Evolutionary conservation across 768 basidiomycete genomes (phyloP).

Genomic region (Termitomyces sp.): DNA sequence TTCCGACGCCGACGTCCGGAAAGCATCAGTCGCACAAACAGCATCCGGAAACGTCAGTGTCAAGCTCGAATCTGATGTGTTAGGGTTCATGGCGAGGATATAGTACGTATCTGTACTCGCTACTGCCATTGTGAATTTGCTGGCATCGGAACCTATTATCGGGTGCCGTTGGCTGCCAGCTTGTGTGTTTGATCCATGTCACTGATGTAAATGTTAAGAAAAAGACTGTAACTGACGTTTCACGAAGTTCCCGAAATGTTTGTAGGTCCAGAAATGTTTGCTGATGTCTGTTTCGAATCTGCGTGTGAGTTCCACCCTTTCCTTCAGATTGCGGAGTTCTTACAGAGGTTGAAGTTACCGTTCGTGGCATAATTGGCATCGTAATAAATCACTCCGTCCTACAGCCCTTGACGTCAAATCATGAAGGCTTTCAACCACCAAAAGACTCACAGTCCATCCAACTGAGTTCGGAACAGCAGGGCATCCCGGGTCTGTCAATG

Average conservation of each 20-base stretch:
- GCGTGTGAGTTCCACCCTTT: background rate
- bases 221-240: conserved; percentile 23
- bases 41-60: conserved; percentile 28
- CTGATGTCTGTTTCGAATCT: conserved; percentile 20
- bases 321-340: background rate
- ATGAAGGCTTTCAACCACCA: background rate
- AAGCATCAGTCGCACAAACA: conserved; percentile 21
- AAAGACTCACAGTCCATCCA: conserved; percentile 34
- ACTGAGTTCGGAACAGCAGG: conserved; percentile 27
- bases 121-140: conserved; percentile 25
- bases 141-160: conserved; percentile 26
- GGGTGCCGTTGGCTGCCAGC: conserved; percentile 30
- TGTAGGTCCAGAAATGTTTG: conserved; percentile 34
- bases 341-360: conserved; percentile 30
- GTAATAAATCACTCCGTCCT: conserved; percentile 23
- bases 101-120: conserved; percentile 21
- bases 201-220: background rate
- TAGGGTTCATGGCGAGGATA: conserved; percentile 30
- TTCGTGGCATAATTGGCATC: conserved; percentile 32
- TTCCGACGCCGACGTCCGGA: conserved; percentile 27
- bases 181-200: conserved; percentile 3
- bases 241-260: conserved; percentile 35
- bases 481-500: conserved; percentile 26
- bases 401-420: background rate
- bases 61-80: conserved; percentile 20